Evolutionary conservation across 2,329 filamentous ascomycete genomes (phyloP).

Genomic region (Colletotrichum tanaceti): DNA sequence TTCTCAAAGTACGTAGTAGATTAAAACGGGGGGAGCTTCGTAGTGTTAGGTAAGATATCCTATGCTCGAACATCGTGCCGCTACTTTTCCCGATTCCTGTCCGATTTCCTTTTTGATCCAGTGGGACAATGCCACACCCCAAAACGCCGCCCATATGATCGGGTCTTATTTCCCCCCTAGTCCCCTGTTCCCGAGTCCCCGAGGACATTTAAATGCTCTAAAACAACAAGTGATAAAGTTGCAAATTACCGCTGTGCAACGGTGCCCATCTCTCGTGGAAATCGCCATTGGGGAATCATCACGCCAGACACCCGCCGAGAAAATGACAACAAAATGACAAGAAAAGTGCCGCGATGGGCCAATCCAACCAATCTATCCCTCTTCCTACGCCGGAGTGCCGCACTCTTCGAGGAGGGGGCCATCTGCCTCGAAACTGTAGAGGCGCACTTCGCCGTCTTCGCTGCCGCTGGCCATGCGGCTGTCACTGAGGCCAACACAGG

Average conservation of each 20-base stretch:
- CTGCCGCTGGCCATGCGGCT: slow-evolving; percentile 90
- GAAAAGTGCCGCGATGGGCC: neutral
- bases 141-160: slow-evolving; percentile 18
- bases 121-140: neutral
- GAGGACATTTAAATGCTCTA: slow-evolving; percentile 34
- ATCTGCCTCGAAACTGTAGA: slow-evolving; percentile 79
- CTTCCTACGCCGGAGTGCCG: slow-evolving; percentile 61
- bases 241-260: slow-evolving; percentile 1
- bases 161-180: neutral
- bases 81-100: slow-evolving; percentile 3
- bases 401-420: slow-evolving; percentile 58
- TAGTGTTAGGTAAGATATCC: slow-evolving; percentile 8
- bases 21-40: slow-evolving; percentile 22
- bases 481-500: slow-evolving; percentile 91
- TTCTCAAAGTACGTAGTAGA: slow-evolving; percentile 3
- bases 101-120: slow-evolving; percentile 4
- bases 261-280: slow-evolving; percentile 21
- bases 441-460: slow-evolving; percentile 89
- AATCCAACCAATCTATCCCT: neutral
- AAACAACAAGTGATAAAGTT: slow-evolving; percentile 22
- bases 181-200: slow-evolving; percentile 24
- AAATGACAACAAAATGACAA: neutral
- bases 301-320: slow-evolving; percentile 17
- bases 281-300: slow-evolving; percentile 38
- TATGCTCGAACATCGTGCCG: slow-evolving; percentile 11